phyloP scores from a whole-genome alignment of 768 basidiomycete genomes.

The Fomitopsis pulvina region DNA sequence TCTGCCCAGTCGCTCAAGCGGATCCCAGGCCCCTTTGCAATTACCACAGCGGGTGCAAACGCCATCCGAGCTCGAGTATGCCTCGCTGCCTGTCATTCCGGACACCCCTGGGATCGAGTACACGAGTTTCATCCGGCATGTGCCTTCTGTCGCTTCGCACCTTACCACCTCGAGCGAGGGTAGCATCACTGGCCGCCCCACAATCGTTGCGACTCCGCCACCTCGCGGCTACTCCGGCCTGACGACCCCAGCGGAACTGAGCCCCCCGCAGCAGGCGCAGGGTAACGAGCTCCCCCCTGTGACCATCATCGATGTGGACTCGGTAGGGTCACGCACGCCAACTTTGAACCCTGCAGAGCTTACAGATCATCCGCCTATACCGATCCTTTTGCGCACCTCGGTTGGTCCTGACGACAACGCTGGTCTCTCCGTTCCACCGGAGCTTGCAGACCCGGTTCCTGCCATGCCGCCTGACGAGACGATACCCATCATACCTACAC shows the following conservation, averaged over 20 bases:
- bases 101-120: slow-evolving; percentile 9
- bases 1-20: not conserved
- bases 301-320: slow-evolving; percentile 13
- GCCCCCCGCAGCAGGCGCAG: slow-evolving; percentile 7
- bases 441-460: slow-evolving; percentile 8
- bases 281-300: slow-evolving; percentile 11
- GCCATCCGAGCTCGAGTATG: slow-evolving; percentile 22
- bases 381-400: slow-evolving; percentile 13
- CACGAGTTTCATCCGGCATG: slow-evolving; percentile 1
- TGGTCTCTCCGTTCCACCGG: slow-evolving; percentile 8
- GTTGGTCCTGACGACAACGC: slow-evolving; percentile 3
- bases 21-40: not conserved
- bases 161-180: slow-evolving; percentile 18
- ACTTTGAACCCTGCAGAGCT: slow-evolving; percentile 10
- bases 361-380: slow-evolving; percentile 10
- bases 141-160: slow-evolving; percentile 12
- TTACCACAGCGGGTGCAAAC: slow-evolving; percentile 7
- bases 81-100: slow-evolving; percentile 17
- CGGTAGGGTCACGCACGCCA: slow-evolving; percentile 8
- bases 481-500: slow-evolving; percentile 14
- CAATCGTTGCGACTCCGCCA: not conserved
- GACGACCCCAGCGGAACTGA: slow-evolving; percentile 15
- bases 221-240: slow-evolving; percentile 7
- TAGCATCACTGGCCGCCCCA: not conserved
- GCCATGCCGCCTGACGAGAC: slow-evolving; percentile 9